Percentiles rank a stretch among this genome's conserved stretches.
These are phyloP conservation scores for Haplosporangium sp. DNA, from an alignment of 371 early-diverging fungal species.

Conservation along the genomic window DNA sequence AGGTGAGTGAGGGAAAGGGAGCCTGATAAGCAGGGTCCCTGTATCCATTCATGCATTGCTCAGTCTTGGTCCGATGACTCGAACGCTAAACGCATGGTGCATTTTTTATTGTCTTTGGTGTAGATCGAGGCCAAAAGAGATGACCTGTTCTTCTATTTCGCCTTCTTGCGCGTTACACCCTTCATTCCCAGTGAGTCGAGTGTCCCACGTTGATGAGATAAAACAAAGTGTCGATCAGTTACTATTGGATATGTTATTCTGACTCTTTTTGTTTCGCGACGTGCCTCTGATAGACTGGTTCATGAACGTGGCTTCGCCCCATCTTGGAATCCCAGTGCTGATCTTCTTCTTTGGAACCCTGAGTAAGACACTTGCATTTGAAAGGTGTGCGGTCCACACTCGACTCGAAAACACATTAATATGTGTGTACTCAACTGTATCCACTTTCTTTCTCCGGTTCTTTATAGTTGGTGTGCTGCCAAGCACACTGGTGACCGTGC, in stretches of 20 bases:
- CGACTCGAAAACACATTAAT: too few relatives aligned
- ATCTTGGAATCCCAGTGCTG: slow-evolving; percentile 63
- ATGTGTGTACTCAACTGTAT: not conserved
- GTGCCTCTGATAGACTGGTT: slow-evolving; percentile 66
- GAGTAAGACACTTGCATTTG: slow-evolving; percentile 32
- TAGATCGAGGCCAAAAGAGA: slow-evolving; percentile 49
- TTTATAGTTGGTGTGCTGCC: slow-evolving; percentile 61
- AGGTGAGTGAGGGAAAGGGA: slow-evolving; percentile 42
- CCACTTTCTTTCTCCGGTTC: not conserved
- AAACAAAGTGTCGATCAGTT: slow-evolving; percentile 21
- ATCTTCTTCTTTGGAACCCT: slow-evolving; percentile 73
- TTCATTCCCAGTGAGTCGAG: slow-evolving; percentile 41
- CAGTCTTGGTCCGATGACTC: too few relatives aligned
- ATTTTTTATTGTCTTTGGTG: slow-evolving; percentile 6
- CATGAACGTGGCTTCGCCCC: slow-evolving; percentile 71
- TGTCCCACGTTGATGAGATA: slow-evolving; percentile 35
- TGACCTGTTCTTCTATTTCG: slow-evolving; percentile 50
- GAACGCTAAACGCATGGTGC: too few relatives aligned
- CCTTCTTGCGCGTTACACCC: slow-evolving; percentile 51
- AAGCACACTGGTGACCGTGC: slow-evolving; percentile 68
- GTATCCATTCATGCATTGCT: too few relatives aligned
- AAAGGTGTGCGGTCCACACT: not conserved
- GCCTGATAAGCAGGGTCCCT: not conserved
- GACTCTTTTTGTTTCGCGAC: slow-evolving; percentile 58
- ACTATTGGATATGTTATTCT: slow-evolving; percentile 59